phyloP scores from a whole-genome alignment of 2,329 filamentous ascomycete species.

The Botrytis deweyae region DNA sequence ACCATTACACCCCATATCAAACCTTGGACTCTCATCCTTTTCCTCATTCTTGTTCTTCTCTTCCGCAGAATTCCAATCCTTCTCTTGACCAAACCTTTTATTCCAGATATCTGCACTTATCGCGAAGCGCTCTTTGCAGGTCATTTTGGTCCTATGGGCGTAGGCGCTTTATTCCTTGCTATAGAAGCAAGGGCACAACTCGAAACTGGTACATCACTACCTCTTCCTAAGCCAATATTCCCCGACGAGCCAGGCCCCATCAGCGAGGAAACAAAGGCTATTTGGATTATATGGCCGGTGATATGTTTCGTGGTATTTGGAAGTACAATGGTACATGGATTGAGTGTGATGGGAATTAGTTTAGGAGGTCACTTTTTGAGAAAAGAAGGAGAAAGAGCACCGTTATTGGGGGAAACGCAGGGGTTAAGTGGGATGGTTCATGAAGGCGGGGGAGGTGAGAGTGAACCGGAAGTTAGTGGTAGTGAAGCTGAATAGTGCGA shows the following conservation, averaged over 20 bases:
- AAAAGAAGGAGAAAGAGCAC: slow-evolving; percentile 48
- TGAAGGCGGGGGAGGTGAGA: slow-evolving; percentile 41
- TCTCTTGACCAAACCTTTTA: slow-evolving; percentile 46
- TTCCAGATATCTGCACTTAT: slow-evolving; percentile 50
- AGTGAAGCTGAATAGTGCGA: slow-evolving; percentile 23
- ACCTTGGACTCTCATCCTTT: slow-evolving; percentile 45
- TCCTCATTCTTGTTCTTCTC: slow-evolving; percentile 49
- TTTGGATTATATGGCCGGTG: slow-evolving; percentile 53
- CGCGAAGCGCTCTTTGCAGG: slow-evolving; percentile 55
- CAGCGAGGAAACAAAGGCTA: slow-evolving; percentile 41
- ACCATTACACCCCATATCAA: slow-evolving; percentile 44
- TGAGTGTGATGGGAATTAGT: slow-evolving; percentile 52
- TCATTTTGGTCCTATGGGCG: slow-evolving; percentile 58
- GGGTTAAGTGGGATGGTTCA: slow-evolving; percentile 51
- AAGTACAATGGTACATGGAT: slow-evolving; percentile 53
- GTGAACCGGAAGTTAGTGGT: slow-evolving; percentile 38
- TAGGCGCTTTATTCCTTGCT: slow-evolving; percentile 55
- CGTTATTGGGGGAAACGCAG: slow-evolving; percentile 52
- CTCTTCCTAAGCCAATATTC: slow-evolving; percentile 45
- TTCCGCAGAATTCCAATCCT: slow-evolving; percentile 54
- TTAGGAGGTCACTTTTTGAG: slow-evolving; percentile 48
- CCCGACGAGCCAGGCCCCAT: slow-evolving; percentile 36
- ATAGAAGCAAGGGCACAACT: slow-evolving; percentile 54
- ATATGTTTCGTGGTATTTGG: slow-evolving; percentile 55
- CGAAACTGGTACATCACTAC: slow-evolving; percentile 48